These are phyloP conservation scores for Phanerodontia chrysosporium DNA, from an alignment of 768 basidiomycete genomes.

Conservation along the genomic window DNA sequence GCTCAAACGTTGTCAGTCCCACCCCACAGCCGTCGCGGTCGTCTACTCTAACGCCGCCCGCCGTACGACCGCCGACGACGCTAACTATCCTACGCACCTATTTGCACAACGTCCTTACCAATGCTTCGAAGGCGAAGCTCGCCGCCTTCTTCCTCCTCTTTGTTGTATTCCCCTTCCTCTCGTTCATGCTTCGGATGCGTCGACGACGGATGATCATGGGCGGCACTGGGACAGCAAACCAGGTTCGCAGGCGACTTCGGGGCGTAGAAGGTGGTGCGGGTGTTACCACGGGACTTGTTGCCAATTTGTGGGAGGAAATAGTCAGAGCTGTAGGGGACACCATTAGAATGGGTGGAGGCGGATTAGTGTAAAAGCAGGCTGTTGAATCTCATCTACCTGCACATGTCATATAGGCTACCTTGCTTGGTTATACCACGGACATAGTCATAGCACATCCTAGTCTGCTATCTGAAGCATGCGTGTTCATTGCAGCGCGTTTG, in stretches of 20 bases:
- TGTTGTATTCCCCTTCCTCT: constrained; percentile 38
- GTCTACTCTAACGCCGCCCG: constrained; percentile 11
- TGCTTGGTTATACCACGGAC: neutral
- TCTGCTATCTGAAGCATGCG: too few relatives aligned
- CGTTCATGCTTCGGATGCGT: constrained; percentile 48
- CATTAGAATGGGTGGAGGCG: constrained; percentile 6
- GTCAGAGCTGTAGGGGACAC: neutral
- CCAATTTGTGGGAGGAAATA: neutral
- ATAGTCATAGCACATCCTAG: neutral
- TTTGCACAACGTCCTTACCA: constrained; percentile 31
- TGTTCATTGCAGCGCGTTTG: too few relatives aligned
- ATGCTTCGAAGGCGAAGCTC: constrained; percentile 46
- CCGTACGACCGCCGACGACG: constrained; percentile 17
- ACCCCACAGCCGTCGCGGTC: constrained; percentile 12
- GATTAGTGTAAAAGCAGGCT: neutral
- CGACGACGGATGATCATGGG: constrained; percentile 30
- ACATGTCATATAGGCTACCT: neutral
- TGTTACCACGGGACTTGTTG: neutral
- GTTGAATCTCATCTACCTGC: neutral
- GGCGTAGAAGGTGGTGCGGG: neutral
- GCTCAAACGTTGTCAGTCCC: neutral
- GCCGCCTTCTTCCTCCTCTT: constrained; percentile 41
- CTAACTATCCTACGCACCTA: constrained; percentile 21
- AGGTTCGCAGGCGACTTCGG: neutral
- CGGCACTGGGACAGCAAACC: neutral